Base-by-base conservation (phyloP, 345 rosid genomes). In the Hevea brasiliensis region DNA sequence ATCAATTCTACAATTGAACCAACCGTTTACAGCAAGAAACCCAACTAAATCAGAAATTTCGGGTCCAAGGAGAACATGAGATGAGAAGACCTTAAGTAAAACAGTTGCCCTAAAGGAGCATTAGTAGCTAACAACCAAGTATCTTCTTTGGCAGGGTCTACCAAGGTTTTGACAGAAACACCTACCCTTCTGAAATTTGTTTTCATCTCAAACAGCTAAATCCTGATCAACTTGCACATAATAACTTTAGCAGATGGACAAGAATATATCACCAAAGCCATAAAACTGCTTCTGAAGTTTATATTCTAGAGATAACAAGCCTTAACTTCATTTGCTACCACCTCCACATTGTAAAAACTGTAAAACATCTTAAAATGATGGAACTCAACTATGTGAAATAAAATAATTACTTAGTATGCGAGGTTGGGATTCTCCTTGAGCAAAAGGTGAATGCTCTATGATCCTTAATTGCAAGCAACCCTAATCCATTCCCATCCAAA, bases 201-300 rank as follows among this genome's bases (percentile, higher is more conserved):
- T 63, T 73, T 55, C 79, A 72, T 65, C 77, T 51, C 82, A 78
- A 69, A 65, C 77, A 69, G 59, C 68, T 56, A 72, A 72, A 70
- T 45, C 78, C 81, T 75, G 85, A 76, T 69, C 80, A 82, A 21
- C 82, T 79, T 63, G 35, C 65, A 78, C 76, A 75, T 54, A 75
- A 54, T 67, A 61, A 35, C 24, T 75, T 79, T 79, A 78, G 85
- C 70, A 71, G 23, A 48, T 63, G 2, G 57, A 29, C 63, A 24
- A 23, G 10, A 10, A 50, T 21, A 59, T 8, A 66, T 47, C 23
- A 65, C 14, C 24, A 55, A 48, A 48, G n/a, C 24, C 26, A 59
- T 21, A 44, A n/a, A 45, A 48, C 0, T 27, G 40, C 56, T 47
- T 29, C n/a, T 7, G 65, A 13, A 62, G 58, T 63, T 29, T 11